Percentiles rank a stretch among this genome's conserved stretches.
These are phyloP conservation scores for Diospyros lotus DNA, from an alignment of 148 eudicot species.

Conservation along the genomic window DNA sequence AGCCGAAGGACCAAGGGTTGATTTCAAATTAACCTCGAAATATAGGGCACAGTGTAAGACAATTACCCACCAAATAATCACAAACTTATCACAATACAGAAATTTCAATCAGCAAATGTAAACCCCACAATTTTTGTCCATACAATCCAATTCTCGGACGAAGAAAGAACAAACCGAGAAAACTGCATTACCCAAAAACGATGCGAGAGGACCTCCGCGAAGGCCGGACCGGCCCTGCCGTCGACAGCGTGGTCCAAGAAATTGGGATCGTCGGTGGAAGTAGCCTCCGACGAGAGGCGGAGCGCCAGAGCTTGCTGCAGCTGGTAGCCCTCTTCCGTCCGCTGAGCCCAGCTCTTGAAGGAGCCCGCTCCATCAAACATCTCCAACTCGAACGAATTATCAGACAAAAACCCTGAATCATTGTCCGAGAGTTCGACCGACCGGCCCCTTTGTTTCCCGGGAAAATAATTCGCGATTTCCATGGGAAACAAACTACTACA, in stretches of 20 bases:
- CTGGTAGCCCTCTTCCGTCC: slow-evolving; percentile 71
- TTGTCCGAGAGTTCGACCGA: slow-evolving; percentile 6
- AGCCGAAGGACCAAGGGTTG: too few species aligned
- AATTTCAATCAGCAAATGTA: neutral
- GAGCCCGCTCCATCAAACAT: slow-evolving; percentile 18
- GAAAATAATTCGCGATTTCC: slow-evolving; percentile 40
- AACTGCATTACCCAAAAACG: slow-evolving; percentile 54
- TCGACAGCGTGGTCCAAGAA: slow-evolving; percentile 34
- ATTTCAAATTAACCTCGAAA: neutral
- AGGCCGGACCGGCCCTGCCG: slow-evolving; percentile 19
- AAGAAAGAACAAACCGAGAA: neutral
- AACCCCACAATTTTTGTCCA: neutral
- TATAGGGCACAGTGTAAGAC: neutral
- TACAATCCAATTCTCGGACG: neutral
- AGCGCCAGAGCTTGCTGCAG: slow-evolving; percentile 63
- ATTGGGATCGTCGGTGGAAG: slow-evolving; percentile 59
- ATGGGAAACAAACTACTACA: slow-evolving; percentile 3
- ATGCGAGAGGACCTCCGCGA: slow-evolving; percentile 42
- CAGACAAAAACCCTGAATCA: neutral
- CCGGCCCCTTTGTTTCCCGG: slow-evolving; percentile 25
- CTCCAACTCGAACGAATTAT: slow-evolving; percentile 24
- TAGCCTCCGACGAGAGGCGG: slow-evolving; percentile 48
- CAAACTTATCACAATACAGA: neutral
- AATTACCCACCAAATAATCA: neutral
- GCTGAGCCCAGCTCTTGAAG: slow-evolving; percentile 69